Percentiles rank a stretch among this genome's conserved stretches.
These are phyloP conservation scores for Xylariaceae sp. DNA, from an alignment of 2,329 filamentous ascomycete genomes.

Conservation along the genomic window DNA sequence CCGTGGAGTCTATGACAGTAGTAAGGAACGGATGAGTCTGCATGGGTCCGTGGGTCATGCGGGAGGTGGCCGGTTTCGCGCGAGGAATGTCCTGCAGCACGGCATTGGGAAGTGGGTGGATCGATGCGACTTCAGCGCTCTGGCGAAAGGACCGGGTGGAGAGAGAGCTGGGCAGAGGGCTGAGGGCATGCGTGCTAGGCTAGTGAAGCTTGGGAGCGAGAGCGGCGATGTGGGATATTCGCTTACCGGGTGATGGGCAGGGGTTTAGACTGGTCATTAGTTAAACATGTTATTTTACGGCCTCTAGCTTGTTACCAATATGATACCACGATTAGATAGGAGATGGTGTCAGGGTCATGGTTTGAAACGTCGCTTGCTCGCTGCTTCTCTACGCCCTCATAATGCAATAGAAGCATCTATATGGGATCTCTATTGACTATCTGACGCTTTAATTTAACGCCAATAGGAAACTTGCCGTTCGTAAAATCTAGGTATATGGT, in stretches of 20 bases:
- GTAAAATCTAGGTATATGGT: too few species aligned
- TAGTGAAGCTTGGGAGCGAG: constrained; percentile 67
- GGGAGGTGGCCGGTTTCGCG: constrained; percentile 60
- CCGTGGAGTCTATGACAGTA: constrained; percentile 68
- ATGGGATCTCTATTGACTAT: too few species aligned
- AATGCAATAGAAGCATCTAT: too few species aligned
- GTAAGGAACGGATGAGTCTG: constrained; percentile 70
- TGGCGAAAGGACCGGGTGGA: constrained; percentile 41
- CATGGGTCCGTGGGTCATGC: constrained; percentile 74
- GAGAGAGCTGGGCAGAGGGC: constrained; percentile 57
- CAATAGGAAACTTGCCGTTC: too few species aligned
- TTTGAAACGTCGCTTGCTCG: too few species aligned
- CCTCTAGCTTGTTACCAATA: too few species aligned
- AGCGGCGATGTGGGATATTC: constrained; percentile 70
- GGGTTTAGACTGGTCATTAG: too few species aligned
- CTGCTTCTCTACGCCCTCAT: too few species aligned
- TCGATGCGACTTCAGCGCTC: constrained; percentile 59
- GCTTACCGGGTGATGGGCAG: constrained; percentile 57
- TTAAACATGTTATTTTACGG: too few species aligned
- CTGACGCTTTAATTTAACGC: too few species aligned
- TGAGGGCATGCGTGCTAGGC: constrained; percentile 66
- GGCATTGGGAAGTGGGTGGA: constrained; percentile 72
- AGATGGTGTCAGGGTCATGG: too few species aligned
- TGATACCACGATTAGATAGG: too few species aligned
- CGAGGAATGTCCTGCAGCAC: constrained; percentile 78